Base-by-base conservation (phyloP, 208 protist species). In the Leishmania lainsoni region DNA sequence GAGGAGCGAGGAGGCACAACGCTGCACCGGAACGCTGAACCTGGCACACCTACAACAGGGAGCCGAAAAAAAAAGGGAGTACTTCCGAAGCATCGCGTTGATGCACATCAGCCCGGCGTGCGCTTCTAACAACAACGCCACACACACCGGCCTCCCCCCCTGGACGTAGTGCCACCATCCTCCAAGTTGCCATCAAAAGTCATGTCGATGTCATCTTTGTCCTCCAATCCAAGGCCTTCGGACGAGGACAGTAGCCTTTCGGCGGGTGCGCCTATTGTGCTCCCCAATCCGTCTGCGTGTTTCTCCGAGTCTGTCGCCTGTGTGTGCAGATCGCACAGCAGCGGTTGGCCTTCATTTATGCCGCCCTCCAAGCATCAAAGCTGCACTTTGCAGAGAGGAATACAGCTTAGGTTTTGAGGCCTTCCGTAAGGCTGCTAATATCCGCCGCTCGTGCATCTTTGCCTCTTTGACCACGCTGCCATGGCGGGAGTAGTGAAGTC, bases 1-100 rank as follows among this genome's bases (percentile, higher is more conserved):
- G 6, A 89, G 45, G 10, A 10, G 26, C n/a, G 86, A 78, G 32
- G 32, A 89, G 70, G 14, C 81, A n/a, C 76, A 3, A 89, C 0
- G 58, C 9, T 81, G 82, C 0, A 69, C 83, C 29, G 48, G 20
- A 0, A 54, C 5, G 0, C n/a, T 69, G 26, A 89, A 58, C n/a
- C 2, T 42, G 29, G 52, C 29, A 17, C 0, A 0, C n/a, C n/a
- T n/a, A n/a, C n/a, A n/a, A n/a, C n/a, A 63, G 48, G 61, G 6
- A 16, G 0, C n/a, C 32, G 4, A 9, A 9, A 4, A 65, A 22
- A 70, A 17, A 5, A 35, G 29, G 72, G 26, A 29, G 2, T 20
- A 45, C 70, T 48, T 74, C 9, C 45, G 65, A n/a, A 16, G 29
- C 0, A 70, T 42, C 5, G 65, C 65, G 14, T 48, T n/a, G 4